Conservation (phyloP, 495 filamentous ascomycete genomes). For the Aspergillus funiculosus region DNA sequence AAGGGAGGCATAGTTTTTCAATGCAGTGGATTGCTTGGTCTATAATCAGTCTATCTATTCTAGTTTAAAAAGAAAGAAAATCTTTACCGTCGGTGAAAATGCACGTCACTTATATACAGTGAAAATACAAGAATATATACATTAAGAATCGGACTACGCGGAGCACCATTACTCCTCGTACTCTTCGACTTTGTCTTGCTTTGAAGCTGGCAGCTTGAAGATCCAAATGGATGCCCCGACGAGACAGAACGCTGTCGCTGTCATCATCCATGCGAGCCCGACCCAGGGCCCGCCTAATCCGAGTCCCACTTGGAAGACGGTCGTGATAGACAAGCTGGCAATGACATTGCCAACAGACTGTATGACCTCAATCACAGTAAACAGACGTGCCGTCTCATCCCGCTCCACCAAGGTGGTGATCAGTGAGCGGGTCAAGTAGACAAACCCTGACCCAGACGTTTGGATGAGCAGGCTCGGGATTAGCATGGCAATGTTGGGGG, state of each 20-base stretch:
- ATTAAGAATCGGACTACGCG: neutral
- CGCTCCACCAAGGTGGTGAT: constrained; percentile 48
- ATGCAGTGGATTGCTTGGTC: no score
- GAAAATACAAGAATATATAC: neutral
- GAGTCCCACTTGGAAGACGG: constrained; percentile 48
- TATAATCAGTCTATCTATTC: no score
- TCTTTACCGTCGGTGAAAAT: no score
- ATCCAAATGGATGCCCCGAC: constrained; percentile 35
- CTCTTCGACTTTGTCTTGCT: constrained; percentile 7
- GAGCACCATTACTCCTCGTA: neutral
- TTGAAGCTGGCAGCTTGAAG: constrained; percentile 29
- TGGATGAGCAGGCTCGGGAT: constrained; percentile 44
- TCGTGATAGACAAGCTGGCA: constrained; percentile 48
- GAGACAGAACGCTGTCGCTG: constrained; percentile 37
- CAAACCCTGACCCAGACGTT: constrained; percentile 44
- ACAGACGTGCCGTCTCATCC: constrained; percentile 51
- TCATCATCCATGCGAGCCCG: constrained; percentile 51
- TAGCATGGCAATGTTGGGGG: constrained; percentile 31
- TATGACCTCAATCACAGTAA: constrained; percentile 51
- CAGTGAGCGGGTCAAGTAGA: constrained; percentile 44
- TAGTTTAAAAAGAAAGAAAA: no score
- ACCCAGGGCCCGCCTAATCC: constrained; percentile 45
- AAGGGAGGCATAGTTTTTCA: no score
- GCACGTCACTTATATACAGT: neutral
- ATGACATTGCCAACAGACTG: constrained; percentile 51